Percentiles rank a stretch among this genome's conserved stretches.
These are phyloP conservation scores for Skeletonema potamos DNA, from an alignment of 108 stramenopile genomes.

Conservation along the genomic window DNA sequence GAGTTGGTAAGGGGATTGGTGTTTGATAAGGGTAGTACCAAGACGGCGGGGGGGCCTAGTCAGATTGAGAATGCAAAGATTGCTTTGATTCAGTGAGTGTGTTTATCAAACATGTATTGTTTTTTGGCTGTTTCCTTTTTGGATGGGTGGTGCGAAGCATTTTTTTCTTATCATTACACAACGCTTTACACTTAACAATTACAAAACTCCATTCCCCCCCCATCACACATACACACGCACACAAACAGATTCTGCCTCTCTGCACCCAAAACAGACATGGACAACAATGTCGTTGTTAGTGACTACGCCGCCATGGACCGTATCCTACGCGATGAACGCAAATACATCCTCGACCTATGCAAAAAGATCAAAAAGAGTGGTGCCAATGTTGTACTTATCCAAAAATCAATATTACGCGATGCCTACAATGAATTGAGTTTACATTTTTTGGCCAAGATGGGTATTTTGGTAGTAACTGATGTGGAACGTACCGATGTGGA, in stretches of 20 bases:
- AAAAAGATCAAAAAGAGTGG: slow-evolving; percentile 98
- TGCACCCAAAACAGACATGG: slow-evolving; percentile 99
- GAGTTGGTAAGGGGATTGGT: slow-evolving; percentile 97
- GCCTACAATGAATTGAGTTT: slow-evolving; percentile 99
- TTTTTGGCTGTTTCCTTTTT: neutral
- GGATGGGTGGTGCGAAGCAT: too few relatives aligned
- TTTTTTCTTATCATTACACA: too few relatives aligned
- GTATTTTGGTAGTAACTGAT: slow-evolving; percentile 98
- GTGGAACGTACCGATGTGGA: slow-evolving; percentile 95
- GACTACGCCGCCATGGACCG: slow-evolving; percentile 99
- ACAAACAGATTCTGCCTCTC: slow-evolving; percentile 88
- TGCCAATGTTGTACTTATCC: slow-evolving; percentile 96
- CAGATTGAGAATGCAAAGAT: slow-evolving; percentile 95
- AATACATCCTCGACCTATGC: slow-evolving; percentile 93
- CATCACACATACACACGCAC: slow-evolving; percentile 4
- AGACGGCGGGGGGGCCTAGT: slow-evolving; percentile 93
- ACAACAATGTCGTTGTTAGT: slow-evolving; percentile 97
- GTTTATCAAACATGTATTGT: slow-evolving; percentile 12
- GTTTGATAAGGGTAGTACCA: slow-evolving; percentile 91
- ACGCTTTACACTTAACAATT: too few relatives aligned
- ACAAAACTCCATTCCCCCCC: neutral
- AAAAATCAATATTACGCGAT: slow-evolving; percentile 98
- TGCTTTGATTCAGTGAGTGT: slow-evolving; percentile 85
- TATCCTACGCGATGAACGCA: slow-evolving; percentile 96
- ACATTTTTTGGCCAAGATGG: slow-evolving; percentile 99